Evolutionary conservation across 73 alveolate genomes (phyloP).

Genomic region (Paramecium biaurelia): DNA sequence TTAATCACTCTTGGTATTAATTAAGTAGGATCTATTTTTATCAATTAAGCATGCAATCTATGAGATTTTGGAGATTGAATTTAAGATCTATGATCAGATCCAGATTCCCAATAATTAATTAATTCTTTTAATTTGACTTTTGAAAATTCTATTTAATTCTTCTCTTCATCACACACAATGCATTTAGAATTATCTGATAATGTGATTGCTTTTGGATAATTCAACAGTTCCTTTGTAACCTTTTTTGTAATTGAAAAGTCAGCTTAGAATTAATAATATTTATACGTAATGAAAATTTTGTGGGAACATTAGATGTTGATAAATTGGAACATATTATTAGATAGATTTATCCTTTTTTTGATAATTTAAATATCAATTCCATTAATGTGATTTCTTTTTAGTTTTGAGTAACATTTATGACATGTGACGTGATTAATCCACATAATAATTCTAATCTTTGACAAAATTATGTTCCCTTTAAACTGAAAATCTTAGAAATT

Average conservation of each 20-base stretch:
- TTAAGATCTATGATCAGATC: background rate
- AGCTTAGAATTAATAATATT: background rate
- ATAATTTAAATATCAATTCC: background rate
- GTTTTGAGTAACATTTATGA: background rate
- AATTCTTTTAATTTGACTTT: background rate
- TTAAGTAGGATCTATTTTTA: background rate
- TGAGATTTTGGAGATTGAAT: background rate
- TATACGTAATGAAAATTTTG: background rate
- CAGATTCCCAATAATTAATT: background rate
- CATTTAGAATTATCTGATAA: constrained; percentile 13
- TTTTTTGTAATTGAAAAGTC: background rate
- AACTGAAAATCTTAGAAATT: background rate
- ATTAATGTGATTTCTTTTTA: constrained; percentile 3
- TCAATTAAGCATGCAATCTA: background rate
- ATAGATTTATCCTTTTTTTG: background rate
- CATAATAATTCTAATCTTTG: constrained; percentile 35
- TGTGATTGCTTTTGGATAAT: background rate
- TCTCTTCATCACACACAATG: background rate
- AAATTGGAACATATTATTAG: background rate
- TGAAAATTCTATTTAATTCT: background rate
- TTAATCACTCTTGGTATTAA: background rate
- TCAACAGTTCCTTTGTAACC: background rate
- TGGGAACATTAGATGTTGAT: background rate
- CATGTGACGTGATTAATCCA: constrained; percentile 14
- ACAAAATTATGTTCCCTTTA: background rate